phyloP scores from a whole-genome alignment of 164 flowering plant genomes.

The Amborella trichopoda region DNA sequence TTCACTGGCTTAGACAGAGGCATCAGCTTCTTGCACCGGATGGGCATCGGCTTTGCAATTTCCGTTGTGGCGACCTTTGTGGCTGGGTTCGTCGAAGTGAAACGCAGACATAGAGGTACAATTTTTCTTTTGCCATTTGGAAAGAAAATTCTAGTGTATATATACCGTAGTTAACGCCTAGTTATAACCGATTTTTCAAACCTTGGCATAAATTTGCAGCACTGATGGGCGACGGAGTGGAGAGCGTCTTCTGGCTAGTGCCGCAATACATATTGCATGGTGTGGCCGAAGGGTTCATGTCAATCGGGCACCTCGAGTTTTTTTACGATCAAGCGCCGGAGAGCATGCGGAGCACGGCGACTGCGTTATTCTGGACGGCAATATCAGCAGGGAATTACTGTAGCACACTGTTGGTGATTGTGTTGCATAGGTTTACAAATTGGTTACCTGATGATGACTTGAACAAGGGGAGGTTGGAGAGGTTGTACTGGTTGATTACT shows the following conservation, averaged over 20 bases:
- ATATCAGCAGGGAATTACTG: slow-evolving; percentile 50
- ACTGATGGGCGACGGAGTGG: too few relatives aligned
- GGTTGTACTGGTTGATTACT: slow-evolving; percentile 58
- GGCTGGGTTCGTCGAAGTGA: slow-evolving; percentile 57
- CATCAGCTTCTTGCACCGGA: slow-evolving; percentile 56
- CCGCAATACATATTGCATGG: slow-evolving; percentile 75
- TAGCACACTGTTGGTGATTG: slow-evolving; percentile 41
- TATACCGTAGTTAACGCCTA: too few relatives aligned
- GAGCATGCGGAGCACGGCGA: slow-evolving; percentile 66
- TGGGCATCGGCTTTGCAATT: slow-evolving; percentile 64
- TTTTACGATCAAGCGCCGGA: slow-evolving; percentile 75
- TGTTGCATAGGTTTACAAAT: slow-evolving; percentile 44
- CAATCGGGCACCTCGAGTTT: slow-evolving; percentile 62
- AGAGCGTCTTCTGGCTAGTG: slow-evolving; percentile 55
- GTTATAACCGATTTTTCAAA: too few relatives aligned
- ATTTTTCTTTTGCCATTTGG: too few relatives aligned
- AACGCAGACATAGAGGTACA: slow-evolving; percentile 41
- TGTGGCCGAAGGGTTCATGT: slow-evolving; percentile 72
- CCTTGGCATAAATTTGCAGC: too few relatives aligned
- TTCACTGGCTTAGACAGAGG: slow-evolving; percentile 74
- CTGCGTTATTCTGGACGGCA: slow-evolving; percentile 52
- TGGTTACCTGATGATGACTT: slow-evolving; percentile 50
- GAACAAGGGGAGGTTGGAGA: slow-evolving; percentile 53
- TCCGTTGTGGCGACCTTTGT: slow-evolving; percentile 49
- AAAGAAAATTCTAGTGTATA: too few relatives aligned